Base-by-base conservation (phyloP, 2,329 filamentous ascomycete species). In the Trichophyton rubrum region DNA sequence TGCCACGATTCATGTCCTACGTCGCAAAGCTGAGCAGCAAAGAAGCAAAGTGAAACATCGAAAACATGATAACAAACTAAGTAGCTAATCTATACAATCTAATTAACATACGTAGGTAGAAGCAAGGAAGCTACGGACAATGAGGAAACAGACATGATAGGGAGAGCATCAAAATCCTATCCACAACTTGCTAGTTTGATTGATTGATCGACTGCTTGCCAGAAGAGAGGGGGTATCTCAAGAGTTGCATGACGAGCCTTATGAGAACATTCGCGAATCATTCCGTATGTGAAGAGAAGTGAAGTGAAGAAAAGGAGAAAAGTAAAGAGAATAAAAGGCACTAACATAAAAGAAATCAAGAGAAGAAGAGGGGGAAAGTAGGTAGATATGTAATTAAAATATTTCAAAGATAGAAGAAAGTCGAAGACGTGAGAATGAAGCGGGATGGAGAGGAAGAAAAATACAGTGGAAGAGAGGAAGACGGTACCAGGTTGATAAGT, bases 251-350 rank as follows among this genome's bases (percentile, higher is more conserved):
- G 33, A 38, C 41, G 38, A 43, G 56, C 56, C 41, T 47, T 58
- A 27, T 58, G 38, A 45, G 38, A 43, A 58, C 33, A 43, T 27
- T 58, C 56, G 38, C 56, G 41, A 35, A 55, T 59, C 38, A 53
- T 24, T 38, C 47, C 43, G 22, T 38, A 17, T 53, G 58, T 59
- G 27, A 51, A 38, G 33, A 38, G 33, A 38, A 38, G 33, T 11
- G 33, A 47, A 53, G 22, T 15, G 33, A 20, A 51, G 22, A 40
- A 15, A 53, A 59, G 17, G 35, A 11, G 51, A 53, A 24, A 30
- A 22, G 27, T n/a, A 15, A 9, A 11, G 17, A 53, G 13, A 55
- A 13, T 8, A 33, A 55, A 27, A 43, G 40, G 4, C 17, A 13
- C 33, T 38, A 38, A 13, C 8, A 38, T 11, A 15, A 38, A 53